Conservation (phyloP, 164 flowering plant genomes). For the Annona cherimola region DNA sequence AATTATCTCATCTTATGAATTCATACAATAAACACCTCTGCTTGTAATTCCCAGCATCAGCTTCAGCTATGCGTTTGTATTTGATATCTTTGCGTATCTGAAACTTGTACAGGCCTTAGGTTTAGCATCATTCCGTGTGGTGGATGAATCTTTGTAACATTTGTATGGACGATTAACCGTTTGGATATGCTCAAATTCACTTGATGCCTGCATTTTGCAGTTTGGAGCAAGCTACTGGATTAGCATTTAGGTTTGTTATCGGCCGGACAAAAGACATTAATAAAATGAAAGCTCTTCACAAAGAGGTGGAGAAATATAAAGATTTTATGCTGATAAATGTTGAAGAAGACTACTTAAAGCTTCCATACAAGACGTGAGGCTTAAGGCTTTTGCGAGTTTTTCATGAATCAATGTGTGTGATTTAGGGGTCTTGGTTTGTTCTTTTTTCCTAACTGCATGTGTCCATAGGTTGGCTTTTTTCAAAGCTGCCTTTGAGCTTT, state of each 20-base stretch:
- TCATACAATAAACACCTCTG: background rate
- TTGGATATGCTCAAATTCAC: background rate
- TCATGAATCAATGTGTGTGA: background rate
- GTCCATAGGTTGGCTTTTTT: conserved; percentile 55
- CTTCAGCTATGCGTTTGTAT: background rate
- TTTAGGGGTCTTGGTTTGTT: background rate
- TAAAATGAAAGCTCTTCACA: conserved; percentile 42
- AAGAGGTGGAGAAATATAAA: conserved; percentile 53
- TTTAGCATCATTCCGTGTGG: no score
- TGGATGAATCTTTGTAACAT: no score
- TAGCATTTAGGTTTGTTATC: conserved; percentile 61
- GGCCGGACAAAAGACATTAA: conserved; percentile 43
- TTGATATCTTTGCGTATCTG: background rate
- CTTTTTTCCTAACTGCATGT: conserved; percentile 1
- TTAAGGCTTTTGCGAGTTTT: conserved; percentile 4
- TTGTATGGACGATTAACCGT: no score
- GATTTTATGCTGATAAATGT: conserved; percentile 63
- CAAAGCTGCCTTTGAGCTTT: conserved; percentile 63
- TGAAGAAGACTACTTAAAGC: conserved; percentile 43
- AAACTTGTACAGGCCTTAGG: background rate
- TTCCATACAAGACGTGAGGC: conserved; percentile 58
- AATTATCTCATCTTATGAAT: background rate
- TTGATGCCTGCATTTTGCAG: conserved; percentile 22
- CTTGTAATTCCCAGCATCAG: background rate
- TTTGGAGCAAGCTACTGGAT: conserved; percentile 62